Conservation (phyloP, 805 yeast genomes). For the Saccharomyces jurei region DNA sequence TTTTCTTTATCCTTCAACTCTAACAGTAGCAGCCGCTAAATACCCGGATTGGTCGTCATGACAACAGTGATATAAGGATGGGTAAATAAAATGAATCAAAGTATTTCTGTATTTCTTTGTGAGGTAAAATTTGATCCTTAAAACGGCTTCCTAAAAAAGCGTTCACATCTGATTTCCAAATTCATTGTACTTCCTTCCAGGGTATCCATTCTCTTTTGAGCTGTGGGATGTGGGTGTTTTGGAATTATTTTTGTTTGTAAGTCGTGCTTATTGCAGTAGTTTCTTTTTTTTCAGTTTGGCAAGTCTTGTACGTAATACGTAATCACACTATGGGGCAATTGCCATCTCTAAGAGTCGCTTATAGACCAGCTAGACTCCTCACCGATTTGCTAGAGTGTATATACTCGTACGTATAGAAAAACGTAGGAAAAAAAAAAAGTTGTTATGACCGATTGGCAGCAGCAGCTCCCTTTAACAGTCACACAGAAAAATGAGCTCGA, state of each 20-base stretch:
- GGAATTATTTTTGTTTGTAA: not conserved
- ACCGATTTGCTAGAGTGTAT: not conserved
- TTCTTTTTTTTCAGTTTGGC: not conserved
- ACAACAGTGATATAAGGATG: not conserved
- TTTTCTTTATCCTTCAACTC: not conserved
- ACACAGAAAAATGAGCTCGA: constrained; percentile 14
- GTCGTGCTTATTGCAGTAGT: not conserved
- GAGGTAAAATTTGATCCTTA: not conserved
- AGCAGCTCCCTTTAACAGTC: constrained; percentile 10
- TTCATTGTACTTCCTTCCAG: not conserved
- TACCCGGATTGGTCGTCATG: not conserved
- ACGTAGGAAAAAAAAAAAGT: not conserved
- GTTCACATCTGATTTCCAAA: not conserved
- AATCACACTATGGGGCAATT: not conserved
- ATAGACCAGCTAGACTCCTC: not conserved
- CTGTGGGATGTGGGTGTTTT: not conserved
- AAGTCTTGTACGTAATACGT: not conserved
- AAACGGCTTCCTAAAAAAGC: not conserved
- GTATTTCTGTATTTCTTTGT: not conserved
- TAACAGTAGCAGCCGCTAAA: not conserved
- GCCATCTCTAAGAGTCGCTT: not conserved
- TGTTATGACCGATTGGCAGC: not conserved
- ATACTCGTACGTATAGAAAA: not conserved
- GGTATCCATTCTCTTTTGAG: not conserved
- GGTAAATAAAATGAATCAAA: not conserved